phyloP scores from a whole-genome alignment of 2,329 filamentous ascomycete genomes.

The Cercospora sp. region DNA sequence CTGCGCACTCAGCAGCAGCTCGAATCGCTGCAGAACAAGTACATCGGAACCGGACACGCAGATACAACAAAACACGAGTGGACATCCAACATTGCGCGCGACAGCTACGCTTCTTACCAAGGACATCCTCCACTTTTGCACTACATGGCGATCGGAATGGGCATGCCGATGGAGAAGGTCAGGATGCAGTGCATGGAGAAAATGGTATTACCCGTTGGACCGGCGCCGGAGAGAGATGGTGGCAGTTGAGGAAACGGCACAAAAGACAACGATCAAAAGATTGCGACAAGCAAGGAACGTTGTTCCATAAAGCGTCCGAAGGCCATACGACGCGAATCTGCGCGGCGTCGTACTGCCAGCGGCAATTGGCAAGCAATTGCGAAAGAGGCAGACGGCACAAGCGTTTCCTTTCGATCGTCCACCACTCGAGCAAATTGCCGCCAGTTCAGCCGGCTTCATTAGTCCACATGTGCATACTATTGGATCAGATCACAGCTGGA shows the following conservation, averaged over 20 bases:
- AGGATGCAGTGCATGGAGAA: slow-evolving; percentile 76
- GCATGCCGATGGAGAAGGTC: slow-evolving; percentile 75
- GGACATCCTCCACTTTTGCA: slow-evolving; percentile 85
- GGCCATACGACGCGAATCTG: neutral
- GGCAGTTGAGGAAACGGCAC: slow-evolving; percentile 4
- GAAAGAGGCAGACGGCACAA: neutral
- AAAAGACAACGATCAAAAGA: neutral
- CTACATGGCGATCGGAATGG: slow-evolving; percentile 87
- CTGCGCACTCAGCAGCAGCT: slow-evolving; percentile 97
- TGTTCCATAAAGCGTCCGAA: neutral
- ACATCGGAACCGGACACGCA: slow-evolving; percentile 91
- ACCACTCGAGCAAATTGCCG: neutral
- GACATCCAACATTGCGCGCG: slow-evolving; percentile 91
- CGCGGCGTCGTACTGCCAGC: neutral
- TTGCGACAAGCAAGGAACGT: neutral
- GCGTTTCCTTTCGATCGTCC: neutral
- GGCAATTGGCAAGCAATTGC: neutral
- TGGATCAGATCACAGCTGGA: neutral
- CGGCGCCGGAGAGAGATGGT: slow-evolving; percentile 27
- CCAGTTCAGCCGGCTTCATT: neutral
- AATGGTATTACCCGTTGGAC: slow-evolving; percentile 63
- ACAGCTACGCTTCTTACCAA: slow-evolving; percentile 84
- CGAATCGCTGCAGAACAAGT: slow-evolving; percentile 92
- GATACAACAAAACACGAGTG: slow-evolving; percentile 98
- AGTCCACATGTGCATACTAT: neutral